Conservation (phyloP, 2,329 filamentous ascomycete species). For the Achaetomium macrosporum region DNA sequence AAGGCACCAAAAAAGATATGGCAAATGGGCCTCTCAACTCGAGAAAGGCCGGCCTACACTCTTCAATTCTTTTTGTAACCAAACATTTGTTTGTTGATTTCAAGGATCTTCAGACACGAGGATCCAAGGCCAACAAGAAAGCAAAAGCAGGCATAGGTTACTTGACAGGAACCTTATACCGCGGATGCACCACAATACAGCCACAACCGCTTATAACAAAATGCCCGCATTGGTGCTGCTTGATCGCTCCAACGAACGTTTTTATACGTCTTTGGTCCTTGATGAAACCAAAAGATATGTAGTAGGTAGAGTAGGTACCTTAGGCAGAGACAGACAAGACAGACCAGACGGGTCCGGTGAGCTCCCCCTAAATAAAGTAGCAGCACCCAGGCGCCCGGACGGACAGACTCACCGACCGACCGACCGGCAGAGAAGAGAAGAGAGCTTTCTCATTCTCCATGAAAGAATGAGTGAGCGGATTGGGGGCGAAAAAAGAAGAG, state of each 20-base stretch:
- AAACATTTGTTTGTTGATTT: background rate
- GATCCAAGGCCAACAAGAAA: too few relatives aligned
- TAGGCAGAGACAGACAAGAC: constrained; percentile 4
- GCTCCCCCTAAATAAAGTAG: constrained; percentile 18
- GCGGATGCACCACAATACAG: background rate
- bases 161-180: too few relatives aligned
- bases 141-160: too few relatives aligned
- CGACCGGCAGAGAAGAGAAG: constrained; percentile 9
- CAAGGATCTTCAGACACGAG: background rate
- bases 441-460: background rate
- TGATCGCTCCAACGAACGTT: constrained; percentile 30
- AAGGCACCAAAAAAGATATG: background rate
- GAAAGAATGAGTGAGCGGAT: background rate
- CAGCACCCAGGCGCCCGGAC: constrained; percentile 4
- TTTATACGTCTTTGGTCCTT: constrained; percentile 9
- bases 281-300: background rate
- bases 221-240: constrained; percentile 13
- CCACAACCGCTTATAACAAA: constrained; percentile 3
- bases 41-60: constrained; percentile 11
- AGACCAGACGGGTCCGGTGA: constrained; percentile 24
- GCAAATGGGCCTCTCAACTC: constrained; percentile 8
- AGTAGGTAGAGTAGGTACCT: background rate
- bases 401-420: background rate
- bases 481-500: background rate
- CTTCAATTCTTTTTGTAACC: background rate